Evolutionary conservation across 2,329 filamentous ascomycete species (phyloP), one percentile per base, ranked within the genome.

Genomic region (Fusarium pininemorale): DNA sequence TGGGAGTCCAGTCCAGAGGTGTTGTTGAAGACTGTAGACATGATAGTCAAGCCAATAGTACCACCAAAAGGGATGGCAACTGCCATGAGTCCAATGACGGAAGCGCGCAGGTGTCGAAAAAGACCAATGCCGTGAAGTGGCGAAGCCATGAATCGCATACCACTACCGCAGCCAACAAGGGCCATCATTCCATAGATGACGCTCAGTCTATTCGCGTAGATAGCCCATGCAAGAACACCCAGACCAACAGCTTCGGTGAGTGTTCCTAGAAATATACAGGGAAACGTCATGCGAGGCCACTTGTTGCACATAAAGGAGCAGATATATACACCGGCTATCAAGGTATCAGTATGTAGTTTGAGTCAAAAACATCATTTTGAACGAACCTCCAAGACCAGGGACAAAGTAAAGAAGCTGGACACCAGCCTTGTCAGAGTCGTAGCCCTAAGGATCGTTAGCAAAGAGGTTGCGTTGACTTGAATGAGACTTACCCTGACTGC

Each of bases 11-110:
- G 66, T 4, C 79, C 81, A 11, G 80, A 80, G 9, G 79, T 82
- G 70, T 93, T 93, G 77, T 92, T 92, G 80, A 93, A 93, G 4
- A 93, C 90, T 14, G 88, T 86, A 20, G 90, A 87, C 91, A 93
- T 93, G 75, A 93, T 86, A 1, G 91, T 91, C 51, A 93, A 83
- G 0, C 88, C 88, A 6, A 93, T 80, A 0, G 90, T 92, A 18
- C 91, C 91, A 7, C 92, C 91, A 30, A 93, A 87, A 0, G 90
- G 89, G 22, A 88, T 66, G 6, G 90, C 86, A 60, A 93, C 89
- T 0, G 86, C 84, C 79, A 91, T 86, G 15, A 93, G 78, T 1
- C 87, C 89, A 63, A 91, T 86, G 7, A 92, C 88, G 0, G 87
- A 84, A 0, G 91, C 87, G 18, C 92, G 87, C 35, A 86, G 82